A percentile compares a stretch with the other conserved stretches of the same genome.
Conservation (phyloP, 352 stramenopile species). For the Pythium sukuiense region DNA sequence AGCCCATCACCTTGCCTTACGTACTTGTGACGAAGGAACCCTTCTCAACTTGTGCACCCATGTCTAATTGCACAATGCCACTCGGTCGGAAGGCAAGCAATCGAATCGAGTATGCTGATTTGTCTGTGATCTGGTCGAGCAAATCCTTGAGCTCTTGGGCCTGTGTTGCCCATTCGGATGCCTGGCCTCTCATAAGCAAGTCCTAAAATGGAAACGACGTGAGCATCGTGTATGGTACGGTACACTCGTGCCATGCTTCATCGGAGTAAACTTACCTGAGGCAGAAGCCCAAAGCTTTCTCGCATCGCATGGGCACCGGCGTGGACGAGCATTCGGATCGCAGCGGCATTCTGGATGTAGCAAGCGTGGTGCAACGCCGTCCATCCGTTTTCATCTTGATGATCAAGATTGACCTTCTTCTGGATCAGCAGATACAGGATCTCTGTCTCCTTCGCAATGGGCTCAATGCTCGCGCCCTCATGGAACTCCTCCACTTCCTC, state of each 20-base stretch:
- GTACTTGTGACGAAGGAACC: slow-evolving; percentile 79
- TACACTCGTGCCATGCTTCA: not conserved
- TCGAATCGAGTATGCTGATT: slow-evolving; percentile 66
- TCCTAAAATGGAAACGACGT: slow-evolving; percentile 33
- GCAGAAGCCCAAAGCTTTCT: slow-evolving; percentile 70
- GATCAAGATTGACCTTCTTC: slow-evolving; percentile 73
- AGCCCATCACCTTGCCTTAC: slow-evolving; percentile 3
- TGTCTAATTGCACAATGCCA: slow-evolving; percentile 80
- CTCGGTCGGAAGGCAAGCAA: slow-evolving; percentile 78
- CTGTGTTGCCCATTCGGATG: slow-evolving; percentile 65
- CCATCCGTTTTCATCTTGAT: slow-evolving; percentile 84
- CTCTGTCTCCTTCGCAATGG: slow-evolving; percentile 65
- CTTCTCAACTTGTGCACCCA: slow-evolving; percentile 84
- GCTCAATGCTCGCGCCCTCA: slow-evolving; percentile 52
- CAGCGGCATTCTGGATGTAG: slow-evolving; percentile 70
- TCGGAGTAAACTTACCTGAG: slow-evolving; percentile 42
- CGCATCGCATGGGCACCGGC: slow-evolving; percentile 63
- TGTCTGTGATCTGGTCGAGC: slow-evolving; percentile 65
- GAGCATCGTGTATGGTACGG: not conserved
- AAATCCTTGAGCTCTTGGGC: slow-evolving; percentile 74
- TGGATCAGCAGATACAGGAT: slow-evolving; percentile 77
- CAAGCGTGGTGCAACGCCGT: slow-evolving; percentile 82
- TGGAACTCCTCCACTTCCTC: slow-evolving; percentile 56
- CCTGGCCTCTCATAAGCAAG: slow-evolving; percentile 65
- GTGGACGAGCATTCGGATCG: slow-evolving; percentile 77